phyloP scores from a whole-genome alignment of 306 rosid genomes.

The Vicia villosa region DNA sequence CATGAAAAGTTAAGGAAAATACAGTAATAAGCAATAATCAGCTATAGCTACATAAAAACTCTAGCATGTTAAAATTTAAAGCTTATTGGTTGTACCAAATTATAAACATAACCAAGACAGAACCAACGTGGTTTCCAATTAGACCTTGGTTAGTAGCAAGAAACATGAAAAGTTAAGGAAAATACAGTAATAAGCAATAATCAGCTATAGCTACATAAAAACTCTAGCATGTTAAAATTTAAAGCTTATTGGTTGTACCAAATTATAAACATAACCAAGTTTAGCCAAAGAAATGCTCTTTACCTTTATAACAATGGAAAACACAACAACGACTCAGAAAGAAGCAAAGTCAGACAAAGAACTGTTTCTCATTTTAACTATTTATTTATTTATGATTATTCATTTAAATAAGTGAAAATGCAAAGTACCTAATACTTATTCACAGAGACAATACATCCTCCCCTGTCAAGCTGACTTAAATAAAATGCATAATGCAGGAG shows the following conservation, averaged over 20 bases:
- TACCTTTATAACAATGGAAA: constrained; percentile 6
- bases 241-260: constrained; percentile 12
- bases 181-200: constrained; percentile 2
- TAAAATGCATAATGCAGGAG: constrained; percentile 15
- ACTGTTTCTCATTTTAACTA: constrained; percentile 5
- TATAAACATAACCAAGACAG: constrained; percentile 12
- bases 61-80: background rate
- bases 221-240: background rate
- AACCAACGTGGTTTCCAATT: constrained; percentile 17
- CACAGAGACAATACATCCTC: constrained; percentile 1
- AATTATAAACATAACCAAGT: constrained; percentile 16
- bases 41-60: constrained; percentile 10
- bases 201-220: constrained; percentile 17
- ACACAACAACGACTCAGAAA: constrained; percentile 16
- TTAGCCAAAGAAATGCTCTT: constrained; percentile 1
- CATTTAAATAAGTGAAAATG: constrained; percentile 5
- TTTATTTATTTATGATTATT: constrained; percentile 22
- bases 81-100: constrained; percentile 14
- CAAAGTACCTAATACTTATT: background rate
- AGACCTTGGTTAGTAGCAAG: constrained; percentile 29
- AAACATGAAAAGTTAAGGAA: constrained; percentile 31
- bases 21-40: background rate
- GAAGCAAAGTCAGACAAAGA: constrained; percentile 16
- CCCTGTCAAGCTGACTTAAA: constrained; percentile 12
- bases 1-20: constrained; percentile 29